Base-by-base conservation (phyloP, 306 rosid genomes). In the Sechiopsis laciniata region DNA sequence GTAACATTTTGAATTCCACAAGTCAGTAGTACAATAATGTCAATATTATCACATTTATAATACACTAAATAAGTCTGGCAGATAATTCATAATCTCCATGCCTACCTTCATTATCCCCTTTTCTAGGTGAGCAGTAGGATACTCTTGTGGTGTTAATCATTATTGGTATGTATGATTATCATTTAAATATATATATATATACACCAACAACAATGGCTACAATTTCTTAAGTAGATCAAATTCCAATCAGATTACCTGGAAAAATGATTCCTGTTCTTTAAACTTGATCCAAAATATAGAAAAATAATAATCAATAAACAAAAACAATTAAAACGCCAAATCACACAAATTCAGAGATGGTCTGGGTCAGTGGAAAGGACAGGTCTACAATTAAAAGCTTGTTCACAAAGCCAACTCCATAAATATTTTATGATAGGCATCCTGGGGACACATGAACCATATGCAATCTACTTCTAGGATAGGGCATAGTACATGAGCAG, bases 401-500 rank as follows among this genome's bases (percentile, higher is more conserved):
- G 32, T 5, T 10, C 15, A 19, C 71, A 40, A 20, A 46, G 73
- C 40, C 73, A 68, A 19, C 13, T 48, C 37, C 32, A 48, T 68
- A 45, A 48, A 68, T 45, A 46, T 48, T 21, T 13, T 14, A 68
- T 1, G 13, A 48, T 68, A 48, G 14, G 73, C 40, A 8, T 68
- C 42, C 40, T 7, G 42, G 52, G 57, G 57, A 68, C 40, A 48
- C 57, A 8, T 2, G 57, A 68, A 46, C 55, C 73, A 68, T 46
- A 68, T 50, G 42, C 13, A 9, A 2, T 48, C 17, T 42, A 66
- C 72, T 66, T 66, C n/a, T 42, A 40, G 56, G 19, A 22, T 48
- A 68, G 42, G 58, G 73, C 57, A 22, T 46, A 46, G 21, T 12
- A 48, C 57, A 68, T 37, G 40, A 68, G 73, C 55, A 68, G 20